Base-by-base conservation (phyloP, 1,139 yeast genomes). In the Hyphopichia buzzinii region DNA sequence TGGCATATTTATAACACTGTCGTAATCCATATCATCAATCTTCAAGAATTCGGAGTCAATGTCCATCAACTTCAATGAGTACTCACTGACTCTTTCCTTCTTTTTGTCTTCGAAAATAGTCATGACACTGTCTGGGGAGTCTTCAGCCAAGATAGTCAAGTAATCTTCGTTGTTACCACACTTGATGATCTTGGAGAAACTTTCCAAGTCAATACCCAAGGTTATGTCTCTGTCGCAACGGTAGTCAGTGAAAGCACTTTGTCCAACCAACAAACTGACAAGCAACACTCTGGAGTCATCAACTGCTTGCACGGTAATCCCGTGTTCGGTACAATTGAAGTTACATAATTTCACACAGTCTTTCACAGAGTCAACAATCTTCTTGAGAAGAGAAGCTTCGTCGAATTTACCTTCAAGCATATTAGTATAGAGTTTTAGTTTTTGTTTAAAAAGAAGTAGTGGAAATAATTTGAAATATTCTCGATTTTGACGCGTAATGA, bases 321-420 rank as follows among this genome's bases (percentile, higher is more conserved):
- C 99, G 47, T 83, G 80, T 62, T 87, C 95, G 15, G 95, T 81
- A 68, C 97, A 92, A 67, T 90, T 95, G 74, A 92, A 88, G 75
- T 92, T 92, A 71, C 97, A 92, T 53, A 89, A 76, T 57, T 86
- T 86, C 46, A 92, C 96, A 58, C 95, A 82, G 57, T 92, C 98
- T 60, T 88, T 86, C 59, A 89, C 84, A 41, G 97, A 81, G 53
- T 92, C 97, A 55, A 89, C 84, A 55, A 88, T 81, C 76, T 86
- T 88, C 67, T 92, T 92, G 59, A 94, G 79, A 52, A 89, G 77
- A 43, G 90, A 77, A 43, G 98, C 96, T 72, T 89, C 90, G 55
- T 84, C 92, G 52, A 92, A 86, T 72, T 89, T 89, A 50, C 97
- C 98, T 80, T 92, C 98, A 72, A 92, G 81, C 97, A 92, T 92